Conservation (phyloP, 306 rosid species). For the Malus sieversii region DNA sequence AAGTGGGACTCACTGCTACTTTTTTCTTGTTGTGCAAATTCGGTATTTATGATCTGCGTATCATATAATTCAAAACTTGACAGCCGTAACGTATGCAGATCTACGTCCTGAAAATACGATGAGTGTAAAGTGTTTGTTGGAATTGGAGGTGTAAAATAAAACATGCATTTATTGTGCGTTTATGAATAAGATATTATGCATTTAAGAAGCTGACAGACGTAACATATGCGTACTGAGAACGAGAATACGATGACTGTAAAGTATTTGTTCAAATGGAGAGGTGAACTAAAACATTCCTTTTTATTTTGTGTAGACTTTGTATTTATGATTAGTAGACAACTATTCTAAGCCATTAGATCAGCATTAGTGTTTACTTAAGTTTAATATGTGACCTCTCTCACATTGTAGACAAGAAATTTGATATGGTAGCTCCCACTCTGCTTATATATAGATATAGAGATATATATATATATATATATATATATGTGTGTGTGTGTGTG, state of each 20-base stretch:
- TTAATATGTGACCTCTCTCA: too few relatives aligned
- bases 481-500: too few relatives aligned
- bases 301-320: too few relatives aligned
- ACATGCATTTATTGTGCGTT: not conserved
- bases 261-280: not conserved
- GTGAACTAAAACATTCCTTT: not conserved
- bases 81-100: not conserved
- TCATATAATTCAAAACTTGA: not conserved
- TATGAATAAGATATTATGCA: not conserved
- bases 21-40: not conserved
- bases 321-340: not conserved
- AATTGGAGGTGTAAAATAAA: too few relatives aligned
- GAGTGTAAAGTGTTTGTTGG: too few relatives aligned
- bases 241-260: not conserved
- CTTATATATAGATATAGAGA: too few relatives aligned
- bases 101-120: too few relatives aligned
- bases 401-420: not conserved
- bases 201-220: not conserved
- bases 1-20: not conserved
- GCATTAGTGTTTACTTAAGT: not conserved
- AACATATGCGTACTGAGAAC: not conserved
- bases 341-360: not conserved
- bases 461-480: too few relatives aligned
- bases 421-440: not conserved
- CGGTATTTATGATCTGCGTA: not conserved